Evolutionary conservation across 768 basidiomycete species (phyloP), one percentile per base, ranked within the genome.

Genomic region (Hypholoma sublateritium): DNA sequence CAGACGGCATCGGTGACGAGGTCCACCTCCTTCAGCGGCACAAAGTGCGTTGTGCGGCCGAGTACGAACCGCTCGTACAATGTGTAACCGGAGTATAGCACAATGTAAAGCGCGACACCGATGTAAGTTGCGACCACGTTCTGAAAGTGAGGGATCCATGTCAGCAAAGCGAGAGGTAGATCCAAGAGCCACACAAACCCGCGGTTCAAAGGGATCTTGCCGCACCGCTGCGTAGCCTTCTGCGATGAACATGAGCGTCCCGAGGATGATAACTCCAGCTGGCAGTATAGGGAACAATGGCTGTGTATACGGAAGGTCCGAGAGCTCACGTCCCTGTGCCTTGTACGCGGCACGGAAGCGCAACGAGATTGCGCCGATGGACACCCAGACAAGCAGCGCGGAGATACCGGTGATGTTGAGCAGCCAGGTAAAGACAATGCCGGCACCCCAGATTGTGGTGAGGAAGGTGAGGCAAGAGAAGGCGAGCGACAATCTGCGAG

Each of bases 371-470:
- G 74, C 16, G 8, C 77, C 79, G 57, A 87, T 83, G 25, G 81
- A 78, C 22, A 78, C 80, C 87, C 88, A 89, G 41, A 86, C 84
- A 57, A 89, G 77, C 48, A 89, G 72, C 1, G 85, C 83, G 1
- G 83, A 86, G 44, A 89, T 83, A 41, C 87, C 86, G 7, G 83
- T 84, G 50, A 88, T 71, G 60, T 86, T 84, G 49, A 86, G 71
- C 9, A 88, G 72, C 87, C 81, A 83, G 1, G 76, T 78, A 60
- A 85, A 83, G 41, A 80, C 80, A 54, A 81, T 65, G 12, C 80
- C 80, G 45, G 77, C 73, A 14, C 82, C 79, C 83, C 83, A 85
- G 58, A 85, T 80, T 5, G 81, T 81, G 5, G 84, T 80, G 41
- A 83, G 64, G 69, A 83, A 85, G 0, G 83, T 80, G 42, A 85